phyloP scores from a whole-genome alignment of 1,139 yeast genomes.

The Geotrichum carabidarum region DNA sequence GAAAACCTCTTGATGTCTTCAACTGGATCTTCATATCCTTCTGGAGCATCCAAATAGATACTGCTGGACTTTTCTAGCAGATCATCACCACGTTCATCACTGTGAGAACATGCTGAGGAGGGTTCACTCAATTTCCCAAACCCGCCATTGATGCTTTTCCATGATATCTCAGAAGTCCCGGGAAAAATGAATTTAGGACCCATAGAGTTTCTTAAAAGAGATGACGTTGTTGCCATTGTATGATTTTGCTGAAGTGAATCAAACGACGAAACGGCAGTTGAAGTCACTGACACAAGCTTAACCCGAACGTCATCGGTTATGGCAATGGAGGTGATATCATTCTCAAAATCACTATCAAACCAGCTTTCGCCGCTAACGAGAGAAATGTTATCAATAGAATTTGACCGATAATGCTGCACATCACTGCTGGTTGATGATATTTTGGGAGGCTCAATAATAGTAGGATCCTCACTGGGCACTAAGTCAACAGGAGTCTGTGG shows the following conservation, averaged over 20 bases:
- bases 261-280: not conserved
- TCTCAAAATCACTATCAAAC: conserved; percentile 2
- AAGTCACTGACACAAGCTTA: conserved; percentile 1
- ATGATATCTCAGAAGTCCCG: no score
- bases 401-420: not conserved
- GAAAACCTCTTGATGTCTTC: no score
- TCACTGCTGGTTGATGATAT: not conserved
- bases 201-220: not conserved
- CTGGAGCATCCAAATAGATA: no score
- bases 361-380: conserved; percentile 2
- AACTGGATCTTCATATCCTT: no score
- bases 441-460: not conserved
- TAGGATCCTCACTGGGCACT: no score
- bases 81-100: no score
- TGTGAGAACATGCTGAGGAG: no score
- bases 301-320: not conserved
- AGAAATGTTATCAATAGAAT: not conserved
- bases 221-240: not conserved
- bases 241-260: not conserved
- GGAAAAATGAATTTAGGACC: no score
- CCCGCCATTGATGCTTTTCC: no score
- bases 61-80: no score
- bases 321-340: not conserved
- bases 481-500: no score
- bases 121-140: no score